A percentile compares a stretch with the other conserved stretches of the same genome.
phyloP scores from a whole-genome alignment of 2,329 filamentous ascomycete genomes.

The Aspergillus versicolor region DNA sequence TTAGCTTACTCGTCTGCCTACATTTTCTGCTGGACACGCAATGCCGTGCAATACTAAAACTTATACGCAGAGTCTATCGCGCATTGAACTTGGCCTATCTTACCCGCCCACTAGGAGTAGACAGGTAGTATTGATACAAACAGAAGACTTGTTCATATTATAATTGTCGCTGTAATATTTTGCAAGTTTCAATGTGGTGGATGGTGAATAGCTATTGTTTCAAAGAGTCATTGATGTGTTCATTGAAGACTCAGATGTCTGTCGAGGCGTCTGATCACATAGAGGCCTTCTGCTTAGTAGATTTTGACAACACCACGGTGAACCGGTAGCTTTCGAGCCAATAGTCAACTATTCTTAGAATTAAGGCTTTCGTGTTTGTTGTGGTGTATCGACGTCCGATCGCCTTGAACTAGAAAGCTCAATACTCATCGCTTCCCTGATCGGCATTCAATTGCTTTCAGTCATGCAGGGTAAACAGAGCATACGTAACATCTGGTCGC shows the following conservation, averaged over 20 bases:
- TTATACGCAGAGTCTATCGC: background rate
- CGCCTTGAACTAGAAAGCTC: background rate
- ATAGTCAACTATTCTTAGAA: background rate
- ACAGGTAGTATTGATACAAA: no score
- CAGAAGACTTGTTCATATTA: no score
- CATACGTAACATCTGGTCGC: conserved; percentile 2
- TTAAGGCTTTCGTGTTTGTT: background rate
- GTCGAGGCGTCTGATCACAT: no score
- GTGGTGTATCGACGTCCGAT: background rate
- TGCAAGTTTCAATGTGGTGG: background rate
- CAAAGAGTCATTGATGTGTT: no score
- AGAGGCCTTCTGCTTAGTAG: background rate
- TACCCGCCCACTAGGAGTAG: no score
- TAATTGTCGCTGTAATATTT: no score
- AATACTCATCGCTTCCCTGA: background rate
- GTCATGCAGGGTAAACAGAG: conserved; percentile 5
- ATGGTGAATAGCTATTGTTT: background rate
- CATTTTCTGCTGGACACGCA: conserved; percentile 1
- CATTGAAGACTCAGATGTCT: no score
- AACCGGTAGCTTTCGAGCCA: background rate
- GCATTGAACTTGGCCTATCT: no score
- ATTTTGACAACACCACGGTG: background rate
- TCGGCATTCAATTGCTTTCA: background rate
- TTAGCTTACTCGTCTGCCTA: conserved; percentile 1
- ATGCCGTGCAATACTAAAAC: background rate